Evolutionary conservation across 257 asterid species (phyloP).

Genomic region (Fraxinus pennsylvanica): DNA sequence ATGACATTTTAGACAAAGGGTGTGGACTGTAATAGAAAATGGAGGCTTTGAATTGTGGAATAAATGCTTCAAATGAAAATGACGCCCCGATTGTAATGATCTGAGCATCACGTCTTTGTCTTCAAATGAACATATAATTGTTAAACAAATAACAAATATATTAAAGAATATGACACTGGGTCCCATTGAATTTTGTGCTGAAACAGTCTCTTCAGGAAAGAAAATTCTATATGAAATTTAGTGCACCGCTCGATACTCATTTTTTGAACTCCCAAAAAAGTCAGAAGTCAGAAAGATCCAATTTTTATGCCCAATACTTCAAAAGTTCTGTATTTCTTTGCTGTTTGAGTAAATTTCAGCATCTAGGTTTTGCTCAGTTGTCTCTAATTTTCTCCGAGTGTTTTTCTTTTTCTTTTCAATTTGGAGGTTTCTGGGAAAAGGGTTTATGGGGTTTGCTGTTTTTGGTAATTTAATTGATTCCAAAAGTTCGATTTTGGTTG

Average conservation of each 20-base stretch:
- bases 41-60: slow-evolving; percentile 57
- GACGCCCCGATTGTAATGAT: slow-evolving; percentile 63
- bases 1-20: background rate
- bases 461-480: slow-evolving; percentile 16
- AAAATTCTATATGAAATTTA: slow-evolving; percentile 36
- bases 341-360: slow-evolving; percentile 29
- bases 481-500: slow-evolving; percentile 22
- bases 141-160: slow-evolving; percentile 29
- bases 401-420: background rate
- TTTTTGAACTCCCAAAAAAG: slow-evolving; percentile 10
- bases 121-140: slow-evolving; percentile 20
- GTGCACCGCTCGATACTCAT: background rate
- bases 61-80: slow-evolving; percentile 53
- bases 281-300: slow-evolving; percentile 19
- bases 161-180: slow-evolving; percentile 22
- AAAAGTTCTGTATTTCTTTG: slow-evolving; percentile 11
- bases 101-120: slow-evolving; percentile 56
- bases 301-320: slow-evolving; percentile 20
- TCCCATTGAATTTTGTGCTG: slow-evolving; percentile 49
- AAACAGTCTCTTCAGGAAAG: slow-evolving; percentile 22
- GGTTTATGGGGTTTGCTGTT: slow-evolving; percentile 35
- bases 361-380: slow-evolving; percentile 37
- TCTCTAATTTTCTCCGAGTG: slow-evolving; percentile 9
- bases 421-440: slow-evolving; percentile 30
- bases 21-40: background rate